These are phyloP conservation scores for Phytophthora sansomeana DNA, from an alignment of 352 stramenopile genomes.

Conservation along the genomic window DNA sequence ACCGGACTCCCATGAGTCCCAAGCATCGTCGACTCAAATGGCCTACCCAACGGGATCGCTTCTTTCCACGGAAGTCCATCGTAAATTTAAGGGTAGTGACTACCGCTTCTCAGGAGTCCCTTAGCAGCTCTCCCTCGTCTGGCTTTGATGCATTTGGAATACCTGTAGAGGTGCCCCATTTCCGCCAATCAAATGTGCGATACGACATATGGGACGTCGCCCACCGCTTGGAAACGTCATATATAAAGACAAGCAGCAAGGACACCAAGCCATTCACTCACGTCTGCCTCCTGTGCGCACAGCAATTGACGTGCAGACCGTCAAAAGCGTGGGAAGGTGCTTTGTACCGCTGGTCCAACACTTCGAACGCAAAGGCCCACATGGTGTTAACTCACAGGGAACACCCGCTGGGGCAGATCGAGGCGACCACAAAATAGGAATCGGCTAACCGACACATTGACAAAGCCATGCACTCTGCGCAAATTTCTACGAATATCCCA, in stretches of 20 bases:
- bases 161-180: background rate
- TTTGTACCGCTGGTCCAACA: background rate
- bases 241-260: background rate
- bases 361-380: conserved; percentile 1
- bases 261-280: background rate
- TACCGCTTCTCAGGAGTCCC: no score
- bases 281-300: background rate
- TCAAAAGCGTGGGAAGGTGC: background rate
- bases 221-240: background rate
- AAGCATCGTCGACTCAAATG: no score
- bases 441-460: background rate
- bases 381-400: background rate
- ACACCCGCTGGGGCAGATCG: background rate
- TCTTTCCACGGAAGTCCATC: no score
- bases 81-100: background rate
- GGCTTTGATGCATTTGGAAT: conserved; percentile 4
- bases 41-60: no score
- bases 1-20: no score
- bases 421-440: background rate
- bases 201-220: conserved; percentile 1
- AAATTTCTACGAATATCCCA: no score
- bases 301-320: background rate
- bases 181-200: background rate
- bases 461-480: background rate
- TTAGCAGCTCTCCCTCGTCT: background rate